These are phyloP conservation scores for Nicotiana benthamiana DNA, from an alignment of 257 asterid species.

Conservation along the genomic window DNA sequence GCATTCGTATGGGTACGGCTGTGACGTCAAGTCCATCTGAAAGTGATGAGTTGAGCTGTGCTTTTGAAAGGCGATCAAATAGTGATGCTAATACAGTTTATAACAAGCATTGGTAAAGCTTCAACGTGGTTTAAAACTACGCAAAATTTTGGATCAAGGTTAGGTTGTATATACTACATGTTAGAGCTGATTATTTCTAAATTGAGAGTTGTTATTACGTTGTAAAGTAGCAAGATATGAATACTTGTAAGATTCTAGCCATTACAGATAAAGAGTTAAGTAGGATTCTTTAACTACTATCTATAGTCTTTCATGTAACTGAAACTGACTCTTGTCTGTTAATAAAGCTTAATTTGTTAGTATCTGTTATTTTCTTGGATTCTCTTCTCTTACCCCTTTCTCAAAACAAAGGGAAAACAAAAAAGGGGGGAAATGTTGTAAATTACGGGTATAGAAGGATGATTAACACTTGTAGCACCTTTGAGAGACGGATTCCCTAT, in stretches of 20 bases:
- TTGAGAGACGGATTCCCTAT: background rate
- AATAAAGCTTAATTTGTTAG: constrained; percentile 24
- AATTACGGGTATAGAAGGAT: background rate
- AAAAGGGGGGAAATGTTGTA: background rate
- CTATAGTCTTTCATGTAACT: constrained; percentile 16
- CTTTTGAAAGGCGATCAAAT: constrained; percentile 26
- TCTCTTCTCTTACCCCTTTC: background rate
- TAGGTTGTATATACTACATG: constrained; percentile 54
- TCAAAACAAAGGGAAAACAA: background rate
- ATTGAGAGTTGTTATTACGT: constrained; percentile 16
- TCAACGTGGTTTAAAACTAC: constrained; percentile 14
- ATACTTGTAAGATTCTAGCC: constrained; percentile 44
- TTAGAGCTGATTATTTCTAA: constrained; percentile 19
- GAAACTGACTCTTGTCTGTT: constrained; percentile 14
- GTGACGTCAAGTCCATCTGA: constrained; percentile 16
- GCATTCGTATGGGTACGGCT: constrained; percentile 6
- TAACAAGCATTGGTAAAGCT: constrained; percentile 19
- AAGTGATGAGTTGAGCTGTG: constrained; percentile 20
- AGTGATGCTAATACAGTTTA: constrained; percentile 21
- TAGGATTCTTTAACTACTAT: constrained; percentile 23
- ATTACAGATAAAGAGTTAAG: constrained; percentile 31
- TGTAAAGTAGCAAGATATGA: constrained; percentile 38
- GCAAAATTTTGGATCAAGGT: constrained; percentile 27
- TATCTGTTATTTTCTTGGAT: background rate
- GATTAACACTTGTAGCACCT: background rate